Evolutionary conservation across 768 basidiomycete species (phyloP).

Genomic region (Leccinum truebloodii): DNA sequence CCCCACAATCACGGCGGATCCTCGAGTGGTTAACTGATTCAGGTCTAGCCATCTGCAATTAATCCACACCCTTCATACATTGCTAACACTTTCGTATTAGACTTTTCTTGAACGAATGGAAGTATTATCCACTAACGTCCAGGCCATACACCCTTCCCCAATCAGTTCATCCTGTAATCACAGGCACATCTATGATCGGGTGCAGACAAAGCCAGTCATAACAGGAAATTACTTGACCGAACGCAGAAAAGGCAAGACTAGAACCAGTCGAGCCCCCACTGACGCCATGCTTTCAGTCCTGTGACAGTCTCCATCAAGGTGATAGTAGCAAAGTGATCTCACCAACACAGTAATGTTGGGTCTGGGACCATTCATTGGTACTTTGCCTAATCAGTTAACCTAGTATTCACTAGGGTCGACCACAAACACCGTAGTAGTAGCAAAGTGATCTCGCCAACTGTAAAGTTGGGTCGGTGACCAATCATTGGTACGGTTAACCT

Average conservation of each 20-base stretch:
- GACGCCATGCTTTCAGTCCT: not conserved
- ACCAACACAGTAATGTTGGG: too few relatives aligned
- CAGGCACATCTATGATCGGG: not conserved
- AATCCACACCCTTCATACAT: constrained; percentile 4
- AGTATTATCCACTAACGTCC: not conserved
- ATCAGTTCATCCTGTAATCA: constrained; percentile 6
- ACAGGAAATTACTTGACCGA: not conserved
- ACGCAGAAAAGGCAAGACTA: not conserved
- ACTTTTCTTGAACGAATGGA: not conserved
- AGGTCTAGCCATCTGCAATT: constrained; percentile 10
- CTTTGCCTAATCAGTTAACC: too few relatives aligned
- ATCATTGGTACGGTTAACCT: too few relatives aligned
- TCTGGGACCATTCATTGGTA: too few relatives aligned
- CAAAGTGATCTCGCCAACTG: too few relatives aligned
- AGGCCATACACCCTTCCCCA: not conserved
- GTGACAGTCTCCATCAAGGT: too few relatives aligned
- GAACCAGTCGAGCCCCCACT: not conserved
- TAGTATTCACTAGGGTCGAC: too few relatives aligned
- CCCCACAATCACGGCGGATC: constrained; percentile 5
- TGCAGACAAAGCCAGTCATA: not conserved
- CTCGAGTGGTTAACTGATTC: constrained; percentile 22
- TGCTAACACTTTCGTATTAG: not conserved
- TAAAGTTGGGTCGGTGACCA: too few relatives aligned
- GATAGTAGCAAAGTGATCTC: too few relatives aligned
- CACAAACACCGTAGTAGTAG: too few relatives aligned